These are phyloP conservation scores for Magnolia officinalis DNA, from an alignment of 164 flowering plant species.

Conservation along the genomic window DNA sequence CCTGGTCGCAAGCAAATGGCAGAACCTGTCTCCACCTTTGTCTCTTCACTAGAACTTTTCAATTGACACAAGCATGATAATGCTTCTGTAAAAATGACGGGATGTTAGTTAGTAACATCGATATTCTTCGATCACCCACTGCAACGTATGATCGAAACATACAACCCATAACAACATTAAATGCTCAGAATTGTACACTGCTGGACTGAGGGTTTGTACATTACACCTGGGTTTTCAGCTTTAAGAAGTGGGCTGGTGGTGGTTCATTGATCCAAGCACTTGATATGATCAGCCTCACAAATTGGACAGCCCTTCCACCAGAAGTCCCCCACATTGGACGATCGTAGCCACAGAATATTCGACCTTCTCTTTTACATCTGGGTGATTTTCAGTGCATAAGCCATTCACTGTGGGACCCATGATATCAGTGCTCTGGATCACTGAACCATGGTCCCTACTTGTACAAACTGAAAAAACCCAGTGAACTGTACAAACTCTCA, in stretches of 20 bases:
- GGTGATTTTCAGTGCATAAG: no score
- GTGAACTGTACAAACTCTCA: neutral
- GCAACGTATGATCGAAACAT: neutral
- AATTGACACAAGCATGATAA: conserved; percentile 62
- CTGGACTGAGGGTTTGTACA: no score
- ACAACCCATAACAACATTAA: neutral
- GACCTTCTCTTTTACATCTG: no score
- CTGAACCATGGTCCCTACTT: neutral
- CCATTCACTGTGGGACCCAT: no score
- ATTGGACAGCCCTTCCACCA: no score
- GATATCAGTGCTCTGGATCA: neutral
- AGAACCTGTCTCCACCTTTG: conserved; percentile 42
- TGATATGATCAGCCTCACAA: no score
- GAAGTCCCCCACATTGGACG: no score
- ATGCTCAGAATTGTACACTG: no score
- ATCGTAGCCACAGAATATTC: no score
- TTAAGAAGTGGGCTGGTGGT: no score
- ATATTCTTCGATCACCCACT: neutral
- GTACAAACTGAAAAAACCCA: neutral
- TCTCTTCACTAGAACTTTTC: conserved; percentile 61
- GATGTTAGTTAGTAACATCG: neutral
- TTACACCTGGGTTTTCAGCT: no score
- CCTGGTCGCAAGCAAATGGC: conserved; percentile 68
- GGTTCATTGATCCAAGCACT: no score
- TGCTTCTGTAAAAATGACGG: conserved; percentile 41